A percentile compares a stretch with the other conserved stretches of the same genome.
These are phyloP conservation scores for Paraconiothyrium sp. DNA, from an alignment of 2,329 filamentous ascomycete species.

Conservation along the genomic window DNA sequence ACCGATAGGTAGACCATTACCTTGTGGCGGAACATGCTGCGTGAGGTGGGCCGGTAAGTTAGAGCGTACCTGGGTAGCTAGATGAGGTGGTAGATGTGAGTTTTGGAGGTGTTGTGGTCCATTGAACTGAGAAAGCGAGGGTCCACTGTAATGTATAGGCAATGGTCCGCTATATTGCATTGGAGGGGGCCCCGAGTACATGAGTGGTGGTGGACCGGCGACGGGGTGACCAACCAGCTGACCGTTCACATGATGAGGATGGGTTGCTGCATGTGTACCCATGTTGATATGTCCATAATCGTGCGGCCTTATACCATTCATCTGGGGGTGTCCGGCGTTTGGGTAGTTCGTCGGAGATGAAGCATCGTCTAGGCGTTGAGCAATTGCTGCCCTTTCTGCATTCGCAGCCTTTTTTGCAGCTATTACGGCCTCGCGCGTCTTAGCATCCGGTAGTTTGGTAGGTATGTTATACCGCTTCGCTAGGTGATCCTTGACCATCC, in stretches of 20 bases:
- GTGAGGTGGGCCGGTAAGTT: slow-evolving; percentile 33
- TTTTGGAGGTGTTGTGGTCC: slow-evolving; percentile 14
- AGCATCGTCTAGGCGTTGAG: slow-evolving; percentile 49
- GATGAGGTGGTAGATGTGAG: slow-evolving; percentile 18
- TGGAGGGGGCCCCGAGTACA: slow-evolving; percentile 4
- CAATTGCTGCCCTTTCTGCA: slow-evolving; percentile 75
- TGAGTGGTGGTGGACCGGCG: not conserved
- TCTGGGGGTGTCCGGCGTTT: slow-evolving; percentile 29
- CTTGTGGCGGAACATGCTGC: slow-evolving; percentile 31
- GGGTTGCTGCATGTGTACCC: not conserved
- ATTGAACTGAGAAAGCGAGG: slow-evolving; percentile 1
- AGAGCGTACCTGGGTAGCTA: slow-evolving; percentile 15
- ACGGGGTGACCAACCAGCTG: not conserved
- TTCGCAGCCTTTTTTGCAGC: slow-evolving; percentile 75
- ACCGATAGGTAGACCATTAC: slow-evolving; percentile 31
- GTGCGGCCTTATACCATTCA: slow-evolving; percentile 27
- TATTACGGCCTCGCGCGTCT: slow-evolving; percentile 47
- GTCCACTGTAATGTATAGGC: not conserved
- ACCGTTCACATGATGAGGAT: slow-evolving; percentile 1
- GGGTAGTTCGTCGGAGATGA: slow-evolving; percentile 38
- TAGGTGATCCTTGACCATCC: slow-evolving; percentile 89
- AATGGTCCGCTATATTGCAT: not conserved
- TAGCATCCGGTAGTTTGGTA: slow-evolving; percentile 74
- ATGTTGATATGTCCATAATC: not conserved
- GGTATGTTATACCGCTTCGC: slow-evolving; percentile 86